phyloP scores from a whole-genome alignment of 495 filamentous ascomycete genomes.

The Penicillium flavigenum region DNA sequence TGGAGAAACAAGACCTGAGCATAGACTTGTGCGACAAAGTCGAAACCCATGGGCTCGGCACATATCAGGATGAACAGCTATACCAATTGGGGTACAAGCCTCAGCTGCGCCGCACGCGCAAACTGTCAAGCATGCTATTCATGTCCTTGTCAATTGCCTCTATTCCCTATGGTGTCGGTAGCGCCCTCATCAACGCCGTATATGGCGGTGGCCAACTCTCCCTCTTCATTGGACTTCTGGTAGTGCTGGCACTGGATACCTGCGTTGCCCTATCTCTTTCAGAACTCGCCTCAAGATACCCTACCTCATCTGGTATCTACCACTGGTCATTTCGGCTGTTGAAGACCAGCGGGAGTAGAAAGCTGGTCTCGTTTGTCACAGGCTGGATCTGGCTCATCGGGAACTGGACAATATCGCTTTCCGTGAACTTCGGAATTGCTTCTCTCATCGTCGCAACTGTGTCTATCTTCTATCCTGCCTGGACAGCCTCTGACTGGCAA shows the following conservation, averaged over 20 bases:
- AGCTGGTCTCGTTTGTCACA: conserved; percentile 54
- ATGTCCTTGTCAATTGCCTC: conserved; percentile 32
- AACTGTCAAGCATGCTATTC: conserved; percentile 20
- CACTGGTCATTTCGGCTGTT: conserved; percentile 37
- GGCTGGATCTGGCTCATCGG: conserved; percentile 61
- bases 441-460: conserved; percentile 54
- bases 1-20: conserved; percentile 8
- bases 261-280: conserved; percentile 33
- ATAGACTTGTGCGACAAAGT: conserved; percentile 5
- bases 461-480: conserved; percentile 50
- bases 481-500: conserved; percentile 50
- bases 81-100: conserved; percentile 26
- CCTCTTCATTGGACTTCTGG: conserved; percentile 28
- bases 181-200: conserved; percentile 33
- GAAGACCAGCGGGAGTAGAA: conserved; percentile 11
- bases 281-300: conserved; percentile 39
- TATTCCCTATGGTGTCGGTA: conserved; percentile 41
- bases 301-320: conserved; percentile 40
- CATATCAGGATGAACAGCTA: conserved; percentile 19
- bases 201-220: conserved; percentile 31
- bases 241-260: conserved; percentile 23
- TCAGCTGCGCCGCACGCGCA: conserved; percentile 25
- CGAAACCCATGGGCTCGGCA: conserved; percentile 5
- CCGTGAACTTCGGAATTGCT: conserved; percentile 59
- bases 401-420: conserved; percentile 61